These are phyloP conservation scores for Trichophyton benhamiae DNA, from an alignment of 2,329 filamentous ascomycete genomes.

Conservation along the genomic window DNA sequence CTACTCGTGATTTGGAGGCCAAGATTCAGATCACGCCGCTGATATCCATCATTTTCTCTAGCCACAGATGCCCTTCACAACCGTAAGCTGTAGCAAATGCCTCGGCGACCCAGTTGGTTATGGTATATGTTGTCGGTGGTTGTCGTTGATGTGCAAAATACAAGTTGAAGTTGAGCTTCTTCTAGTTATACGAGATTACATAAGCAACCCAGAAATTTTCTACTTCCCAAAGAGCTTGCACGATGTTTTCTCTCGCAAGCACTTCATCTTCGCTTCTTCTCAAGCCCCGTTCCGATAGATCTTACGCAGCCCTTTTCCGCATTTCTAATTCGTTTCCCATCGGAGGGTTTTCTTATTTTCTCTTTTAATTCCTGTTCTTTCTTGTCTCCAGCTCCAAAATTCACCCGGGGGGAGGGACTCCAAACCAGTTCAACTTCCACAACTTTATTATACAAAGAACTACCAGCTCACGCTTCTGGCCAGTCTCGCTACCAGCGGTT, in stretches of 20 bases:
- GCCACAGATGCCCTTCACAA: neutral
- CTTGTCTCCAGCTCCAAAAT: neutral
- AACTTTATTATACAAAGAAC: neutral
- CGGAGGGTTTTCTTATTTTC: neutral
- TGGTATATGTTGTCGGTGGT: neutral
- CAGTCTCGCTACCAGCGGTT: too few species aligned
- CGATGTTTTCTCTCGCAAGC: neutral
- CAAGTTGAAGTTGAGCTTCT: neutral
- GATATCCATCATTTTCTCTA: neutral
- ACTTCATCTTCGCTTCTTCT: neutral
- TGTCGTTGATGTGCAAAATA: neutral
- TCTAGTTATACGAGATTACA: neutral
- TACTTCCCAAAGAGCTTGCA: neutral
- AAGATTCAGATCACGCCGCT: neutral
- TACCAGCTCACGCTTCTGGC: neutral
- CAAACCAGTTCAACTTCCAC: neutral
- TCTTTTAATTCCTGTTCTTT: neutral
- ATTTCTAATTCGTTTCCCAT: neutral
- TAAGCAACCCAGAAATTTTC: conserved; percentile 3
- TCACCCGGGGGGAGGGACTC: neutral
- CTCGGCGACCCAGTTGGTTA: neutral
- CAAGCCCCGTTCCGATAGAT: neutral
- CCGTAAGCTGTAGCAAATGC: neutral
- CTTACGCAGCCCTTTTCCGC: neutral
- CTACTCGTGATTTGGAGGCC: neutral